Evolutionary conservation across 208 protist species (phyloP).

Genomic region (Wallacemonas rigidus): DNA sequence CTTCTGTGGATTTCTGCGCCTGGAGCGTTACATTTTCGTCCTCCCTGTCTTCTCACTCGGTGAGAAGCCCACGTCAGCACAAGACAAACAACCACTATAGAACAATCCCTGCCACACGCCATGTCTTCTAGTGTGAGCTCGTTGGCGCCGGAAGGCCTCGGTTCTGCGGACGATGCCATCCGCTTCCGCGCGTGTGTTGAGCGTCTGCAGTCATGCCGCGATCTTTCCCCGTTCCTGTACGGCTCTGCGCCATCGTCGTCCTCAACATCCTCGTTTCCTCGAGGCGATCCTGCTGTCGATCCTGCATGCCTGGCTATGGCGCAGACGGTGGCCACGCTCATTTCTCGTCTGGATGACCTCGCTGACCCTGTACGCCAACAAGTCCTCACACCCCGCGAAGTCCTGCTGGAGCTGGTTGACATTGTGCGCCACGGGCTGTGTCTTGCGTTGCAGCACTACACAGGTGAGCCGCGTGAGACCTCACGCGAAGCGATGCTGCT

Average conservation of each 20-base stretch:
- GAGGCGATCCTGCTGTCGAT: background rate
- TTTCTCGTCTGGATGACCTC: slow-evolving; percentile 49
- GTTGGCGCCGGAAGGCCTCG: background rate
- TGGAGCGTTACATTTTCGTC: no score
- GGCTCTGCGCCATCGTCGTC: background rate
- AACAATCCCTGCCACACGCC: no score
- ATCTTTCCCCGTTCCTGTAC: slow-evolving; percentile 1
- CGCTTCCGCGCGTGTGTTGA: background rate
- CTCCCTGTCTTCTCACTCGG: no score
- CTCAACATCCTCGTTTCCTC: no score
- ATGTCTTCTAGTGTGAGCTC: background rate
- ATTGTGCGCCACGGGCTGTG: slow-evolving; percentile 48
- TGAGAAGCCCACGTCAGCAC: no score
- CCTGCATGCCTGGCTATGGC: slow-evolving; percentile 35
- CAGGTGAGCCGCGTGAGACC: slow-evolving; percentile 5
- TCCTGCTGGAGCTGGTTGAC: slow-evolving; percentile 53
- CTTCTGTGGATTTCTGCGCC: no score
- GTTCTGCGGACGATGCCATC: background rate
- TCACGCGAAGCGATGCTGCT: slow-evolving; percentile 11
- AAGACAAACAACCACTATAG: no score
- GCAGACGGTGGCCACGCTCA: slow-evolving; percentile 49
- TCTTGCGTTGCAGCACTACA: slow-evolving; percentile 28
- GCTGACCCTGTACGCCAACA: slow-evolving; percentile 28
- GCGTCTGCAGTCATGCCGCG: background rate
- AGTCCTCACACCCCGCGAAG: slow-evolving; percentile 42